These are phyloP conservation scores for Oryza glumipatula DNA, from an alignment of 176 grass and related monocot species.

Conservation along the genomic window DNA sequence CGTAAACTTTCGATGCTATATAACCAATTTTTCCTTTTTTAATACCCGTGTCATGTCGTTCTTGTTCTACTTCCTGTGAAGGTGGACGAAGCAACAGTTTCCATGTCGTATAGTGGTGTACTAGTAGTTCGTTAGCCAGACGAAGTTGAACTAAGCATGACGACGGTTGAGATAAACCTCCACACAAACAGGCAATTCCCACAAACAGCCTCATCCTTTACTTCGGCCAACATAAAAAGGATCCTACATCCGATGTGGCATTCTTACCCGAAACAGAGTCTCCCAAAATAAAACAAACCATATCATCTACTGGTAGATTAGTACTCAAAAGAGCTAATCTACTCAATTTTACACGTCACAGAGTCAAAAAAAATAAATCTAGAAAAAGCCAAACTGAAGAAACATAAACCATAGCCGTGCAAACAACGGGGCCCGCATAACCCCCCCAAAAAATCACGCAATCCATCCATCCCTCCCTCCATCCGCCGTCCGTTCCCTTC, in stretches of 20 bases:
- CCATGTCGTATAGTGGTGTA: too few species aligned
- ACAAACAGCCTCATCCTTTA: not conserved
- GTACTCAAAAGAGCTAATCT: not conserved
- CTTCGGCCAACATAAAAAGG: too few species aligned
- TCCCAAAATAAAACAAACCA: not conserved
- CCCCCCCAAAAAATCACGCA: conserved; percentile 2
- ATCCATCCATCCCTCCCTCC: not conserved
- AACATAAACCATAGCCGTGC: not conserved
- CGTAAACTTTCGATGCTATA: too few species aligned
- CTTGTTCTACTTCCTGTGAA: too few species aligned
- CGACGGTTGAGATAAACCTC: not conserved
- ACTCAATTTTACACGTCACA: not conserved
- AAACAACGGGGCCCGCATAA: conserved; percentile 12
- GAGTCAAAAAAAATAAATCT: not conserved
- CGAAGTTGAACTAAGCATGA: not conserved
- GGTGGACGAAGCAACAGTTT: not conserved
- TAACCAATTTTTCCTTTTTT: too few species aligned
- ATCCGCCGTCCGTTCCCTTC: conserved; percentile 10
- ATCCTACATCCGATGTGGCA: not conserved
- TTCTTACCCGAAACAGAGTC: not conserved
- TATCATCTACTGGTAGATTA: not conserved
- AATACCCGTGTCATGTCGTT: not conserved
- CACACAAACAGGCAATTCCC: not conserved
- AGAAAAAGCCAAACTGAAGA: not conserved
- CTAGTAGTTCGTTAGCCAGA: not conserved